phyloP scores from a whole-genome alignment of 2,329 filamentous ascomycete genomes.

The Colletotrichum sidae region DNA sequence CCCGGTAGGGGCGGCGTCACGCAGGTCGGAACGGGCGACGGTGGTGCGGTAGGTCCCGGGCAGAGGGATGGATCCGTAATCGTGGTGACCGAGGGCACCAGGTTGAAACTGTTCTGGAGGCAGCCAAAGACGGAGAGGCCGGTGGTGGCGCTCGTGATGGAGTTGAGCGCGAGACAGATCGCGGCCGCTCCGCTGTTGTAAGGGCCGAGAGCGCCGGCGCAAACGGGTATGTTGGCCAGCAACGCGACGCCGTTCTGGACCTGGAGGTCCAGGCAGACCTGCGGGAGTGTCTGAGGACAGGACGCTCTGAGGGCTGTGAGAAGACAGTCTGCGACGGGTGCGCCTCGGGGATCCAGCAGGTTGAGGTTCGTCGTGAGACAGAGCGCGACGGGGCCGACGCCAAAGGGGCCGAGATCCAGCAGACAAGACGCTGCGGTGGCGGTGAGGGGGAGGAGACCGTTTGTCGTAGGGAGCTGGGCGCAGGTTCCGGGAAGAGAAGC shows the following conservation, averaged over 20 bases:
- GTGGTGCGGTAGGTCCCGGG: background rate
- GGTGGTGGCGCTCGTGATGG: background rate
- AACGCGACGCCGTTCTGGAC: constrained; percentile 28
- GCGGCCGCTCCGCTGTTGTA: constrained; percentile 18
- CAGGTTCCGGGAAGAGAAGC: background rate
- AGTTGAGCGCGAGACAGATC: constrained; percentile 16
- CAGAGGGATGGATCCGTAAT: background rate
- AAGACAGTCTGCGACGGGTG: background rate
- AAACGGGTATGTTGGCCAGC: constrained; percentile 26
- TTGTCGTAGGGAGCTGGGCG: background rate
- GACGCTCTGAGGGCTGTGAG: background rate
- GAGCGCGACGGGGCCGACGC: background rate
- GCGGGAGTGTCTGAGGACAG: constrained; percentile 18
- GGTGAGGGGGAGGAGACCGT: background rate
- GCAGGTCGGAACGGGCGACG: background rate
- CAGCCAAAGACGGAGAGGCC: background rate
- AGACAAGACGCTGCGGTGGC: background rate
- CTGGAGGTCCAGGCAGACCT: constrained; percentile 28
- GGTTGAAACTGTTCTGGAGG: background rate
- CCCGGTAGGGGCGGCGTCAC: background rate
- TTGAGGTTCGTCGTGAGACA: constrained; percentile 3
- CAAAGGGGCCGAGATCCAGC: constrained; percentile 5
- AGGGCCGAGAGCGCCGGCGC: constrained; percentile 34
- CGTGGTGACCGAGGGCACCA: background rate
- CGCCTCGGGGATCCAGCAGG: background rate